Evolutionary conservation across 768 basidiomycete species (phyloP), one percentile per base, ranked within the genome.

Genomic region (Boletus vinaceobasis): DNA sequence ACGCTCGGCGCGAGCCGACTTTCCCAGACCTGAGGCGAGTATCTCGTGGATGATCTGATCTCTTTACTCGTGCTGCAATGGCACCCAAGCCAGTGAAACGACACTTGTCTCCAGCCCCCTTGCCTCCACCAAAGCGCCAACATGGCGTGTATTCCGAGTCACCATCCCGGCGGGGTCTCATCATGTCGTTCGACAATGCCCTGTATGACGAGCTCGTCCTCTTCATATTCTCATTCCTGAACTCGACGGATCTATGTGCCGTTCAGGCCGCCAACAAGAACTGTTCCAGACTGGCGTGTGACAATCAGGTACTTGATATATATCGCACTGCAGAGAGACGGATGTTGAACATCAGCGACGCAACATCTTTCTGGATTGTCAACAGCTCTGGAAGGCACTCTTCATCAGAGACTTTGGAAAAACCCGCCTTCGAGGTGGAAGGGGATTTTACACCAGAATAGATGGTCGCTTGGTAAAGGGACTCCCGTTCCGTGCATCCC

Each of bases 161-260:
- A 50, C 58, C 57, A 27, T 53, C 52, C 3, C 61, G 50, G 32
- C 52, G 56, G 29, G 60, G 51, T 6, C 44, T 56, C 27, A 42
- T 64, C 57, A 57, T 72, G 32, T 77, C 74, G 15, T 82, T 88
- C 61, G 80, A 85, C 57, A 74, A 70, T 52, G 73, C 79, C 5
- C 71, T 91, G 40, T 91, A 83, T 65, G 90, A 92, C 62, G 89
- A 92, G 71, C 79, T 92, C 43, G 74, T 90, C 43, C 74, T 91
- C 21, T 79, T 76, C 63, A 83, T 91, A 51, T 88, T 92, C 75
- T 84, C 88, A 2, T 78, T 85, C 70, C 77, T 92, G 37, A 77
- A 81, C 31, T 83, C 78, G 73, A 61, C 70, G 21, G 88, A 90
- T 70, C 81, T 92, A 29, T 91, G 90, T 65, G 66, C 76, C 11